These are phyloP conservation scores for Diaporthe nobilis DNA, from an alignment of 2,329 filamentous ascomycete species.

Conservation along the genomic window DNA sequence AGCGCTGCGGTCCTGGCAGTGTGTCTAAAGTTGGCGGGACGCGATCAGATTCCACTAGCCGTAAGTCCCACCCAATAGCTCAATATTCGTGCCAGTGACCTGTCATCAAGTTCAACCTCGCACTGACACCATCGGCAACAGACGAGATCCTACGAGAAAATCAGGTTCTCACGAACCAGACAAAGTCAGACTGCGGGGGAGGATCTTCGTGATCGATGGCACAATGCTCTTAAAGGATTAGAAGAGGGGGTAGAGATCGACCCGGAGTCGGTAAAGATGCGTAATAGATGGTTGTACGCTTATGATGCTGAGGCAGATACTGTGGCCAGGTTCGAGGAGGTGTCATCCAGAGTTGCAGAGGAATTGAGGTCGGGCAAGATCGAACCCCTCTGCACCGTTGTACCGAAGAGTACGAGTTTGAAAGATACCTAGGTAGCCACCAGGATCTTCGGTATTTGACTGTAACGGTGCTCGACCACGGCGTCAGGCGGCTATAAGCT, in stretches of 20 bases:
- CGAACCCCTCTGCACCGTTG: neutral
- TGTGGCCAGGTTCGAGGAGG: constrained; percentile 55
- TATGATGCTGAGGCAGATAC: constrained; percentile 63
- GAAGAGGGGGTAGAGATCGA: constrained; percentile 59
- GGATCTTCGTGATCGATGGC: constrained; percentile 59
- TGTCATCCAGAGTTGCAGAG: constrained; percentile 53
- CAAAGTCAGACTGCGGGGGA: constrained; percentile 60
- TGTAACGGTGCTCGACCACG: neutral
- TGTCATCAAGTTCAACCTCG: neutral
- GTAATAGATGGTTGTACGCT: constrained; percentile 62
- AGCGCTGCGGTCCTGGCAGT: constrained; percentile 62
- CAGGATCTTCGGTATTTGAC: neutral
- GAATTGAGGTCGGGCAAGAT: constrained; percentile 55
- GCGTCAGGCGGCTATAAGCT: neutral
- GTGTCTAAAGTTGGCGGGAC: constrained; percentile 59
- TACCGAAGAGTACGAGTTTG: neutral
- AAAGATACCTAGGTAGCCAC: neutral
- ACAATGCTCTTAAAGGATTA: constrained; percentile 57
- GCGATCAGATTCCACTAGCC: constrained; percentile 55
- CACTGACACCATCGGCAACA: constrained; percentile 40
- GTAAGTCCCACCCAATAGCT: constrained; percentile 44
- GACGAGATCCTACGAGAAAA: constrained; percentile 60
- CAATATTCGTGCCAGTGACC: neutral
- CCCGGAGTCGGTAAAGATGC: constrained; percentile 61
- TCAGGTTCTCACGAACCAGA: constrained; percentile 56